A percentile compares a stretch with the other conserved stretches of the same genome.
These are phyloP conservation scores for Malus hybrid DNA, from an alignment of 331 rosid species.

Conservation along the genomic window DNA sequence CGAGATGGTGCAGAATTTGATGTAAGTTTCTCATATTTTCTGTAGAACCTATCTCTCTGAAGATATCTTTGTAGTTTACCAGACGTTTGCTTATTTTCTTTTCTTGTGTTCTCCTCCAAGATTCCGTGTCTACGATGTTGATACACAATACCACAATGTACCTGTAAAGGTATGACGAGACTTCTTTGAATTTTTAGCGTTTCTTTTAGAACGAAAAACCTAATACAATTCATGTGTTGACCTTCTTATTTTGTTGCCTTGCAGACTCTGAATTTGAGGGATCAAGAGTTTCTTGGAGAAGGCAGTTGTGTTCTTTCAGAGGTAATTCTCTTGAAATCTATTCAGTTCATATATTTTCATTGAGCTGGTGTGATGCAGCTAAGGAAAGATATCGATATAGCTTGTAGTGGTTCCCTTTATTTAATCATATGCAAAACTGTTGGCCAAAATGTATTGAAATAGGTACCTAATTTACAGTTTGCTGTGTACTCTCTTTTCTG, in stretches of 20 bases:
- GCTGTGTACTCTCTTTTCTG: not conserved
- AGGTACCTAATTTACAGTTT: not conserved
- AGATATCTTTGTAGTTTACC: not conserved
- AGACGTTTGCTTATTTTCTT: not conserved
- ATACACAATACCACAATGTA: conserved; percentile 51
- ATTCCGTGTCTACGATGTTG: conserved; percentile 76
- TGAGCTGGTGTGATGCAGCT: not conserved
- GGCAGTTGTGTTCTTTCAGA: conserved; percentile 67
- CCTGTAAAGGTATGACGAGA: conserved; percentile 55
- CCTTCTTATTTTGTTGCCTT: conserved; percentile 1
- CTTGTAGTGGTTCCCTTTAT: not conserved
- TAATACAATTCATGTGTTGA: not conserved
- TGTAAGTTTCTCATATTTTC: conserved; percentile 39
- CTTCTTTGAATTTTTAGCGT: not conserved
- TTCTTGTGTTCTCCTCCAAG: conserved; percentile 25
- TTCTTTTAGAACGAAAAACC: not conserved
- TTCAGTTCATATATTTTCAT: not conserved
- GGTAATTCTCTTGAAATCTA: conserved; percentile 28
- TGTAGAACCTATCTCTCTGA: not conserved
- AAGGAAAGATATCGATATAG: not conserved
- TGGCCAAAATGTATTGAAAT: not conserved
- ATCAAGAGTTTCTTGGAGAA: conserved; percentile 84
- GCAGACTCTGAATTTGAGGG: conserved; percentile 55
- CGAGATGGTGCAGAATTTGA: conserved; percentile 64
- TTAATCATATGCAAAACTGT: not conserved